Base-by-base conservation (phyloP, 495 filamentous ascomycete genomes). In the Evernia prunastri region DNA sequence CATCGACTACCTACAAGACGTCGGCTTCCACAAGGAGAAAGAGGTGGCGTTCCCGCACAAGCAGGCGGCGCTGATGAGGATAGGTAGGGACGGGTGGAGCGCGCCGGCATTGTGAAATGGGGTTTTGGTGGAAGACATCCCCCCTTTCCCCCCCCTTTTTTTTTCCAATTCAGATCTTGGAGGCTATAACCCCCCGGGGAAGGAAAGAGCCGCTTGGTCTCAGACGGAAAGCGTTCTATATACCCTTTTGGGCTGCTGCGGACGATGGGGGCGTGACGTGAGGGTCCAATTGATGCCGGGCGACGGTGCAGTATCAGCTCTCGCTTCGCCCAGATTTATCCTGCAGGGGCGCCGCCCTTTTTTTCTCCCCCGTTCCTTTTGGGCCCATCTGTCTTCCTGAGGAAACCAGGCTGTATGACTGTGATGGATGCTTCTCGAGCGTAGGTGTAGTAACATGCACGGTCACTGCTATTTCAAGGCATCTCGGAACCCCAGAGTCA, bases 21-120 rank as follows among this genome's bases (percentile, higher is more conserved):
- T 80, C 4, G 94, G 94, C 6, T 98, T 97, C 70, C 84, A 87
- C 60, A 96, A 94, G 72, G 90, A 97, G 73, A 87, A 83, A 59
- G 89, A 97, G 72, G 80, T 97, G 45, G 82, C 85, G 18, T 94
- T 98, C 69, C 88, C 93, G 23, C 92, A 97, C 73, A 98, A 97
- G 75, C 91, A 95, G 72, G 83, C 90, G 4, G 93, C 92, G 67
- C 80, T 96, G 67, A 88, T 96, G 79, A 88, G 87, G 73, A 82
- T 96, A 56, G 81, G 82, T 69, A 79, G 94, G 64, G 92, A 97
- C 64, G 83, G 78, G 31, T 98, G 93, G 90, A 84, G 89, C 58
- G 86, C 84, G 4, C 94, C 93, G n/a, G 82, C 77, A 35, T 69
- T 90, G 56, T 95, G 72, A 84, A 31, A 12, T n/a, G n/a, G n/a